These are phyloP conservation scores for Xylariaceae sp. DNA, from an alignment of 2,329 filamentous ascomycete genomes.

Conservation along the genomic window DNA sequence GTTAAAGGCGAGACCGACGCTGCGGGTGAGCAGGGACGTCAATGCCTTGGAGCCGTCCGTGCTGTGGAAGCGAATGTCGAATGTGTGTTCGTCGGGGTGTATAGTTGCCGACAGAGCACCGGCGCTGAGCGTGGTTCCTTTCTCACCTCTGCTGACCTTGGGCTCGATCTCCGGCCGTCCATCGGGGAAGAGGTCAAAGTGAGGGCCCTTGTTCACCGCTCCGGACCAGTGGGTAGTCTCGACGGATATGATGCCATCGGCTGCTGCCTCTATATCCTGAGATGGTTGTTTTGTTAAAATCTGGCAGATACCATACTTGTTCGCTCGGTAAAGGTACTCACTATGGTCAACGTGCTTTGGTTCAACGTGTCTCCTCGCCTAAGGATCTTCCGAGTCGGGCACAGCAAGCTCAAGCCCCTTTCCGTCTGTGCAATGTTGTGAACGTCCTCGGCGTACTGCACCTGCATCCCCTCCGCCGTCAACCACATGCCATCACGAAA, in stretches of 20 bases:
- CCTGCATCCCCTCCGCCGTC: conserved; percentile 51
- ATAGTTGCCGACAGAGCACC: conserved; percentile 50
- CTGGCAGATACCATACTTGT: not conserved
- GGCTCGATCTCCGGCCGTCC: conserved; percentile 40
- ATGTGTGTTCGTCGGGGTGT: conserved; percentile 41
- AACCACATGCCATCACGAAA: conserved; percentile 66
- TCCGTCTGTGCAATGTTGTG: conserved; percentile 45
- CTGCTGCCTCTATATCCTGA: conserved; percentile 50
- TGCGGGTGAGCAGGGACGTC: conserved; percentile 50
- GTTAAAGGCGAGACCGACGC: conserved; percentile 52
- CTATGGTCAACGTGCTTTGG: conserved; percentile 47
- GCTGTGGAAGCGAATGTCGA: conserved; percentile 52
- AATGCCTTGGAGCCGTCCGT: conserved; percentile 43
- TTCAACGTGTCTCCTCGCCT: conserved; percentile 52
- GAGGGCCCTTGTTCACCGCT: conserved; percentile 44
- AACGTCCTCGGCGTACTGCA: conserved; percentile 63
- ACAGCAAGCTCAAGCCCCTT: conserved; percentile 48
- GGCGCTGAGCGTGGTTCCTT: conserved; percentile 44
- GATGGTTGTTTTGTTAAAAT: not conserved
- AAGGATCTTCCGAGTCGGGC: conserved; percentile 51
- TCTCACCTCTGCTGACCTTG: conserved; percentile 36
- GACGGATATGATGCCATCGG: conserved; percentile 55
- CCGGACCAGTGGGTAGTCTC: conserved; percentile 55
- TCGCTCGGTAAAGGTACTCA: conserved; percentile 26
- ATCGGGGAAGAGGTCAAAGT: conserved; percentile 53